Conservation (phyloP, 2,329 filamentous ascomycete species). For the Neophaeococcomyces aloes region DNA sequence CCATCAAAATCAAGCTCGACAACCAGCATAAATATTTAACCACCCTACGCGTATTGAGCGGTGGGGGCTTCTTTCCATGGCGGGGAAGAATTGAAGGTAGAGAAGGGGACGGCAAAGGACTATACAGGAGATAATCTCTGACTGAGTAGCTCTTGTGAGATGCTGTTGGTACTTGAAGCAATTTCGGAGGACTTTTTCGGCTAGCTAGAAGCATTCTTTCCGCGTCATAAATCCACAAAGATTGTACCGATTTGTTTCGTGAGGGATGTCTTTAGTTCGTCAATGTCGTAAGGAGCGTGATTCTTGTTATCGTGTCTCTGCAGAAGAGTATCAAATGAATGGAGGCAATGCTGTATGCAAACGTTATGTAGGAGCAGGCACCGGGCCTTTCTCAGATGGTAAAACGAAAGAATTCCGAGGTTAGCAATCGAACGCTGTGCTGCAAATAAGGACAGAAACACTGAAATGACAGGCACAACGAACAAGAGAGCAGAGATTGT, state of each 20-base stretch:
- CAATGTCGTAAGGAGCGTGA: neutral
- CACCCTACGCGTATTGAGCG: slow-evolving; percentile 49
- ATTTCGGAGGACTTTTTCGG: slow-evolving; percentile 24
- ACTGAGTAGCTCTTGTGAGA: slow-evolving; percentile 15
- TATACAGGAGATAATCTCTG: slow-evolving; percentile 36
- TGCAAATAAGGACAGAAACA: neutral
- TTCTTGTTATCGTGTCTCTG: slow-evolving; percentile 1
- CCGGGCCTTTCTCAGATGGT: neutral
- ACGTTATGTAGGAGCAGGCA: neutral
- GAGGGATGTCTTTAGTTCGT: no score
- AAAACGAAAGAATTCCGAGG: neutral
- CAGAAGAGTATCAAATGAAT: neutral
- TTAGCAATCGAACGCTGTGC: neutral
- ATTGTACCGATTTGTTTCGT: no score
- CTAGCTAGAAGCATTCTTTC: slow-evolving; percentile 27
- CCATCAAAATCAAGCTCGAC: slow-evolving; percentile 38
- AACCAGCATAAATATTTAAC: slow-evolving; percentile 48
- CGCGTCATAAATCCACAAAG: neutral
- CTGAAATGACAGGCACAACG: neutral
- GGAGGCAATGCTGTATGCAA: neutral
- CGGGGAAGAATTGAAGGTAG: slow-evolving; percentile 58
- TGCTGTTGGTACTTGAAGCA: slow-evolving; percentile 8
- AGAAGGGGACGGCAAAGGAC: slow-evolving; percentile 59
- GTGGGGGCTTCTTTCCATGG: slow-evolving; percentile 50
- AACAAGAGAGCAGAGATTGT: neutral